Percentiles rank a stretch among this genome's conserved stretches.
These are phyloP conservation scores for Hymenoscyphus fructigenus DNA, from an alignment of 2,329 filamentous ascomycete genomes.

Conservation along the genomic window DNA sequence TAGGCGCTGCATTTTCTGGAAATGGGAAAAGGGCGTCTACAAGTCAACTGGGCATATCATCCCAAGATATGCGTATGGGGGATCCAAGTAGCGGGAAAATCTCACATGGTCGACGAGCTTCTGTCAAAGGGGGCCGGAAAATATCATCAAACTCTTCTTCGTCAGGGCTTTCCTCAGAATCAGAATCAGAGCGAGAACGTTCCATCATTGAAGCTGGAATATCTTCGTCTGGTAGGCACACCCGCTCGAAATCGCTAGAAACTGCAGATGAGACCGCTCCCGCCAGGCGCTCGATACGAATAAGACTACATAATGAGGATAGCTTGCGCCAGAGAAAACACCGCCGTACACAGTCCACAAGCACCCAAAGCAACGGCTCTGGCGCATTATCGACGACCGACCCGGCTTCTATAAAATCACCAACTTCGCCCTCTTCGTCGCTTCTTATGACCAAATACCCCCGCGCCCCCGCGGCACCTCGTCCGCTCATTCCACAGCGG, in stretches of 20 bases:
- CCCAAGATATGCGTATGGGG: conserved; percentile 15
- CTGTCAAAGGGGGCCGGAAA: conserved; percentile 21
- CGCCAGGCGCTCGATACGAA: conserved; percentile 78
- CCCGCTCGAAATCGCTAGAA: conserved; percentile 61
- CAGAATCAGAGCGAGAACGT: conserved; percentile 59
- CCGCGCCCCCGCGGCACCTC: conserved; percentile 81
- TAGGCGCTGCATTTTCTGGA: conserved; percentile 54
- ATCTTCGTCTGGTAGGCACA: conserved; percentile 41
- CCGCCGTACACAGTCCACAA: conserved; percentile 55
- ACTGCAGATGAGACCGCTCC: conserved; percentile 65
- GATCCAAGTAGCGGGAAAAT: conserved; percentile 23
- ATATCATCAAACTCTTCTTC: conserved; percentile 46
- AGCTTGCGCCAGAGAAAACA: conserved; percentile 71
- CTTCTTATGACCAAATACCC: conserved; percentile 82
- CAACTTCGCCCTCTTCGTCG: conserved; percentile 74
- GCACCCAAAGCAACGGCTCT: conserved; percentile 43
- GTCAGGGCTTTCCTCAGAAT: conserved; percentile 62
- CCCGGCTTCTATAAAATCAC: conserved; percentile 83
- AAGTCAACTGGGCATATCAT: conserved; percentile 35
- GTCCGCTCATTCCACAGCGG: conserved; percentile 83
- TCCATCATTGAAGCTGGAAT: conserved; percentile 26
- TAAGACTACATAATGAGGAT: conserved; percentile 84
- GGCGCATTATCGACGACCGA: conserved; percentile 35
- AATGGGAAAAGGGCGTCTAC: conserved; percentile 32
- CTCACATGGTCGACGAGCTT: conserved; percentile 18